Evolutionary conservation across 257 asterid species (phyloP).

Genomic region (Cynanchum wilfordii): DNA sequence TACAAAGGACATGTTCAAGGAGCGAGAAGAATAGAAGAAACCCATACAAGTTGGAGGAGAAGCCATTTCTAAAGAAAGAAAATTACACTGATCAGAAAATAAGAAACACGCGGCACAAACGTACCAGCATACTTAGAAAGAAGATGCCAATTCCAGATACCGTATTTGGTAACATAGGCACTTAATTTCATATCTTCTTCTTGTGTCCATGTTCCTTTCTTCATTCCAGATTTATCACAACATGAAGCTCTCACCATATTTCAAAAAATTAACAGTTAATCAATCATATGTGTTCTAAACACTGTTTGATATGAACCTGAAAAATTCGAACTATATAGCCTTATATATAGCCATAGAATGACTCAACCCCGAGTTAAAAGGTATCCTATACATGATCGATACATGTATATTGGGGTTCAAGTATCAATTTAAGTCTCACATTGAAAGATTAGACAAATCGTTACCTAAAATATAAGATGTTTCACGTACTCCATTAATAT

Average conservation of each 20-base stretch:
- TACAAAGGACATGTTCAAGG: no score
- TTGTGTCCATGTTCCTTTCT: slow-evolving; percentile 51
- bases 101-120: not conserved
- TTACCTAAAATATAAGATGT: no score
- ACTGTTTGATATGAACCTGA: not conserved
- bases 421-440: no score
- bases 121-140: slow-evolving; percentile 41
- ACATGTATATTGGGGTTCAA: no score
- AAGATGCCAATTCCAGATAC: slow-evolving; percentile 49
- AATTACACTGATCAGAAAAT: no score
- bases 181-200: slow-evolving; percentile 44
- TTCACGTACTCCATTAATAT: no score
- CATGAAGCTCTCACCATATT: slow-evolving; percentile 28
- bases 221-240: slow-evolving; percentile 34
- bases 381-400: not conserved
- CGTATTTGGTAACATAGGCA: slow-evolving; percentile 34
- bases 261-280: no score
- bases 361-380: not conserved
- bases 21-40: not conserved
- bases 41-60: not conserved
- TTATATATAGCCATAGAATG: not conserved
- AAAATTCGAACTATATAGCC: not conserved
- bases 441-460: no score
- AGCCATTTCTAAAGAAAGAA: not conserved
- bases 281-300: no score